Evolutionary conservation across 176 grass and related monocot genomes (phyloP).

Genomic region (Alloteropsis semialata): DNA sequence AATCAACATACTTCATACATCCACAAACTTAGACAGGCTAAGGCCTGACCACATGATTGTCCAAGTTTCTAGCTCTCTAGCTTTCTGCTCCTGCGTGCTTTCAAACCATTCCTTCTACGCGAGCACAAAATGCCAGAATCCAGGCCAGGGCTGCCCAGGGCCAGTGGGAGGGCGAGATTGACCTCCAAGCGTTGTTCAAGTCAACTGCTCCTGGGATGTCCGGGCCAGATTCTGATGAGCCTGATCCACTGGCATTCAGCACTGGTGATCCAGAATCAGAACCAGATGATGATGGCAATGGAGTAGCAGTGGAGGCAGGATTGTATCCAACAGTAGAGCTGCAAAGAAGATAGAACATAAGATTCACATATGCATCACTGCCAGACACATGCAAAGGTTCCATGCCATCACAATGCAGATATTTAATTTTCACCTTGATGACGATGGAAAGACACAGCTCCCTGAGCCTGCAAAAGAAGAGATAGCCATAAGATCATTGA

Average conservation of each 20-base stretch:
- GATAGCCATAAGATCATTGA: neutral
- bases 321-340: conserved; percentile 50
- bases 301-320: conserved; percentile 28
- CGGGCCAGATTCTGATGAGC: conserved; percentile 32
- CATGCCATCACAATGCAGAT: neutral
- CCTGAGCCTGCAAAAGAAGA: conserved; percentile 56
- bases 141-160: conserved; percentile 24
- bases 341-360: conserved; percentile 24
- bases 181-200: neutral
- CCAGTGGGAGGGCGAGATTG: conserved; percentile 2
- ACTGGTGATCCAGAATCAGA: conserved; percentile 55
- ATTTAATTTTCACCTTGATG: conserved; percentile 41
- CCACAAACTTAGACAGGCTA: conserved; percentile 1
- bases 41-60: neutral
- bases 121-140: conserved; percentile 20
- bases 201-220: conserved; percentile 30
- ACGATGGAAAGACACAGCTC: conserved; percentile 45
- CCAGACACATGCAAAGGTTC: neutral
- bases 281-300: conserved; percentile 32
- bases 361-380: neutral
- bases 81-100: neutral
- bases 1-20: conserved; percentile 9
- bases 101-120: conserved; percentile 26
- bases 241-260: conserved; percentile 41
- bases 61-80: neutral